Evolutionary conservation across 2,329 filamentous ascomycete genomes (phyloP).

Genomic region (Fusarium armeniacum): DNA sequence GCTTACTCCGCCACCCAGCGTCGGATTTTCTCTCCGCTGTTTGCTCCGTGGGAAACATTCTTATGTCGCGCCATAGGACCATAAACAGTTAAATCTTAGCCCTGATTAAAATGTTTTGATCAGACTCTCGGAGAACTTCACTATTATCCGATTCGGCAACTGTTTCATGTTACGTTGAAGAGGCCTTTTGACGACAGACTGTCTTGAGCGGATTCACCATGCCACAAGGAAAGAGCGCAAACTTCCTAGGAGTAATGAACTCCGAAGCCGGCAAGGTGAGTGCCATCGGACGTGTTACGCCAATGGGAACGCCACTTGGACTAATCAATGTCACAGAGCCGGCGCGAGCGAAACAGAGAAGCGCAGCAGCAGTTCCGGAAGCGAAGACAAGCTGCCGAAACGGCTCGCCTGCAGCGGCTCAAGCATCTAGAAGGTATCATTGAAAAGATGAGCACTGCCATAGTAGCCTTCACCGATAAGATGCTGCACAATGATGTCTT

Average conservation of each 20-base stretch:
- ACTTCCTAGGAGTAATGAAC: not conserved
- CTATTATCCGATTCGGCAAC: too few species aligned
- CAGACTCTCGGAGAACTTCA: not conserved
- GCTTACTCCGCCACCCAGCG: conserved; percentile 8
- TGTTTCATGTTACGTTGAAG: conserved; percentile 4
- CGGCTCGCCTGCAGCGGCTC: conserved; percentile 8
- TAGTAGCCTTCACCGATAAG: conserved; percentile 21
- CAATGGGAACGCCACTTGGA: not conserved
- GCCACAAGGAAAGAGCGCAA: conserved; percentile 3
- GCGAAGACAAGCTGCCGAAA: conserved; percentile 15
- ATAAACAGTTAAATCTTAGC: not conserved
- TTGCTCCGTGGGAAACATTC: not conserved
- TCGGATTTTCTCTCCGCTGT: not conserved
- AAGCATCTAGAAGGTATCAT: conserved; percentile 18
- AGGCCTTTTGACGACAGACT: not conserved
- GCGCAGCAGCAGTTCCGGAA: conserved; percentile 28
- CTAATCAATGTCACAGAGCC: conserved; percentile 8
- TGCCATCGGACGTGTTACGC: not conserved
- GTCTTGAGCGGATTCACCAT: not conserved
- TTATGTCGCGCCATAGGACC: not conserved
- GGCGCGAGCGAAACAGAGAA: conserved; percentile 25
- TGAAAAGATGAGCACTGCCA: conserved; percentile 21
- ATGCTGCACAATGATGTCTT: conserved; percentile 18
- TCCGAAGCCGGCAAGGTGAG: conserved; percentile 16
- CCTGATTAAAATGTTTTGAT: not conserved